Conservation (phyloP, 1,139 yeast species). For the Geotrichum klebahnii region DNA sequence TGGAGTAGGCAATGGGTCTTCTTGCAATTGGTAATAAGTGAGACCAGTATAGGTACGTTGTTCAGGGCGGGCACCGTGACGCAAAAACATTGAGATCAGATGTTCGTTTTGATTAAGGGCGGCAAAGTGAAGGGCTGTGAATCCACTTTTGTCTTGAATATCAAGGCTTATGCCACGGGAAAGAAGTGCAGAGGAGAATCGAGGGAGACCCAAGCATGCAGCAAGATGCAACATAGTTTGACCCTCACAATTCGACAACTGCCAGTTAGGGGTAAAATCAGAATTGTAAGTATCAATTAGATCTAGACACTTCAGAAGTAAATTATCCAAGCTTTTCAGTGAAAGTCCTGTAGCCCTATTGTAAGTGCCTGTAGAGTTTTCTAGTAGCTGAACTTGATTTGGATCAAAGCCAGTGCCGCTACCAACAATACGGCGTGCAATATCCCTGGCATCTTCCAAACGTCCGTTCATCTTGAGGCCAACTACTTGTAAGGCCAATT, state of each 20-base stretch:
- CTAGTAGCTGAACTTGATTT: conserved; percentile 6
- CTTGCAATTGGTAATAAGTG: conserved; percentile 48
- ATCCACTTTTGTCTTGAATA: conserved; percentile 65
- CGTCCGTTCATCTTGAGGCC: conserved; percentile 91
- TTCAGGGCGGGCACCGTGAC: conserved; percentile 59
- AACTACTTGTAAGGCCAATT: conserved; percentile 83
- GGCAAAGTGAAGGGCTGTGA: conserved; percentile 79
- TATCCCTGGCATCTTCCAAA: conserved; percentile 81
- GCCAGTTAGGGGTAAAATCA: conserved; percentile 60
- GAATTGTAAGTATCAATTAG: conserved; percentile 60
- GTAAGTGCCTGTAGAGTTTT: conserved; percentile 5
- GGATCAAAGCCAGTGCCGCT: conserved; percentile 24
- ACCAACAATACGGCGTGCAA: conserved; percentile 70
- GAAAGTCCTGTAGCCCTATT: conserved; percentile 22
- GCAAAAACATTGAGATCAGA: conserved; percentile 51
- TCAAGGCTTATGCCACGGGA: conserved; percentile 73
- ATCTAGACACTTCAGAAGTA: conserved; percentile 60
- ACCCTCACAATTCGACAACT: conserved; percentile 67
- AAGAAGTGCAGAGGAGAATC: conserved; percentile 56
- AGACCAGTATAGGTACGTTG: conserved; percentile 52
- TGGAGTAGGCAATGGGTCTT: conserved; percentile 27
- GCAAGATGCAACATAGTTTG: conserved; percentile 81
- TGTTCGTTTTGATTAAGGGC: conserved; percentile 63
- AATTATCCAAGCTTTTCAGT: conserved; percentile 54
- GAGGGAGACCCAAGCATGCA: conserved; percentile 59